Evolutionary conservation across 1,284 basidiomycete species (phyloP).

Genomic region (Boletellus dicymbophilus): DNA sequence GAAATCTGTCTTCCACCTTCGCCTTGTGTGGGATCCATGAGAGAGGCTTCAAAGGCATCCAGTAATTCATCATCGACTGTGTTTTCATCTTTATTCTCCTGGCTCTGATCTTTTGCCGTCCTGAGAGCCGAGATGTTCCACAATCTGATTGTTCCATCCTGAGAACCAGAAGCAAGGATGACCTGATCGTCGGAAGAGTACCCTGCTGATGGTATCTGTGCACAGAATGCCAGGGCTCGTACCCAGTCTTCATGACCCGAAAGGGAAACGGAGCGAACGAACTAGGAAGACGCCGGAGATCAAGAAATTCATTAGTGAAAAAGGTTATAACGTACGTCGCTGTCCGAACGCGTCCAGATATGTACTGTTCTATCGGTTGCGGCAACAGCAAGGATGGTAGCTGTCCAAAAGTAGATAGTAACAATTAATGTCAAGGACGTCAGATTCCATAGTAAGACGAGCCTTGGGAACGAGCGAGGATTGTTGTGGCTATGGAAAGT

Average conservation of each 20-base stretch:
- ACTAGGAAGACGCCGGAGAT: slow-evolving; percentile 38
- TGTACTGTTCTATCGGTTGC: slow-evolving; percentile 78
- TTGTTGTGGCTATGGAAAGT: slow-evolving; percentile 64
- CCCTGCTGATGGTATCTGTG: slow-evolving; percentile 17
- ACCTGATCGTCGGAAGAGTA: slow-evolving; percentile 39
- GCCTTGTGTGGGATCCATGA: slow-evolving; percentile 63
- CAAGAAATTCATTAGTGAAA: not conserved
- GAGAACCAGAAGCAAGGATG: slow-evolving; percentile 86
- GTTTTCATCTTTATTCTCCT: slow-evolving; percentile 20
- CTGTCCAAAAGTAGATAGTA: slow-evolving; percentile 38
- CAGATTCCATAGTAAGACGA: slow-evolving; percentile 40
- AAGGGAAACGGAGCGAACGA: slow-evolving; percentile 60
- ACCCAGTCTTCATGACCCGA: slow-evolving; percentile 97
- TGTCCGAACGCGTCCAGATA: slow-evolving; percentile 72
- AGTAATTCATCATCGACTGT: slow-evolving; percentile 69
- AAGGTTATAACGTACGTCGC: slow-evolving; percentile 20
- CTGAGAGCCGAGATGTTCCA: slow-evolving; percentile 72
- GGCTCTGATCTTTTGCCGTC: slow-evolving; percentile 9
- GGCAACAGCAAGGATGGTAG: slow-evolving; percentile 72
- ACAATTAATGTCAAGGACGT: not conserved
- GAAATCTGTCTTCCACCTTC: slow-evolving; percentile 84
- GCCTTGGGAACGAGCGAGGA: slow-evolving; percentile 73
- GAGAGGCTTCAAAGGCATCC: slow-evolving; percentile 84
- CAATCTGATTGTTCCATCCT: slow-evolving; percentile 88
- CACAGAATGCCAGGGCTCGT: slow-evolving; percentile 71